Conservation (phyloP, 164 flowering plant species). For the Berberis thunbergii region DNA sequence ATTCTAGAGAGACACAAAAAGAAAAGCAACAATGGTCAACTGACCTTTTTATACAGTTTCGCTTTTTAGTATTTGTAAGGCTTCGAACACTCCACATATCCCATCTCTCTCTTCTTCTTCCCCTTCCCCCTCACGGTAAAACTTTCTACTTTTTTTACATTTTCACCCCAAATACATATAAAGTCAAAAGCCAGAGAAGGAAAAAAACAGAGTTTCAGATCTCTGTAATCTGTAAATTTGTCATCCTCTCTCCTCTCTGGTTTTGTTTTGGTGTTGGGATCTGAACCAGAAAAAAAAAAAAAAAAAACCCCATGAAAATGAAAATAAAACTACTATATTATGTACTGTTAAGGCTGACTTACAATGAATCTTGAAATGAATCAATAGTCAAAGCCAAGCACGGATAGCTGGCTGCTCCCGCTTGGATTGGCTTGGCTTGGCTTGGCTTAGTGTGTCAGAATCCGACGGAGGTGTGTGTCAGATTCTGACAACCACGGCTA, state of each 20-base stretch:
- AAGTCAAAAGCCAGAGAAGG: not conserved
- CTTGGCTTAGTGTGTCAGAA: too few relatives aligned
- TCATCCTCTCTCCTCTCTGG: not conserved
- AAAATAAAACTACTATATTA: too few relatives aligned
- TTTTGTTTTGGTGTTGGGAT: not conserved
- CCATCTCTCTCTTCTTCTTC: not conserved
- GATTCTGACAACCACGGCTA: too few relatives aligned
- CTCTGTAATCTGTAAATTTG: not conserved
- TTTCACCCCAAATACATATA: not conserved
- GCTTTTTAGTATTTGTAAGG: constrained; percentile 17
- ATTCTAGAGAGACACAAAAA: not conserved
- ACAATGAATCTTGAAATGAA: too few relatives aligned
- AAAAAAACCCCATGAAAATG: not conserved
- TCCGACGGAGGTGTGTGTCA: too few relatives aligned
- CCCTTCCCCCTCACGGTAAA: not conserved
- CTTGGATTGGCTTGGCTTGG: too few relatives aligned
- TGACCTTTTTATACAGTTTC: constrained; percentile 41
- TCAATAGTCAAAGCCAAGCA: too few relatives aligned
- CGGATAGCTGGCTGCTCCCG: too few relatives aligned
- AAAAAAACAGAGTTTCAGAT: not conserved
- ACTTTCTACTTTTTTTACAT: not conserved
- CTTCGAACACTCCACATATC: constrained; percentile 13
- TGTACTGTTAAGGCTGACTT: too few relatives aligned
- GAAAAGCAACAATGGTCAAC: constrained; percentile 15
- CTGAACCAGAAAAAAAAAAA: not conserved